Percentiles rank a stretch among this genome's conserved stretches.
Conservation (phyloP, 2,329 filamentous ascomycete species). For the Alternaria ethzedia region DNA sequence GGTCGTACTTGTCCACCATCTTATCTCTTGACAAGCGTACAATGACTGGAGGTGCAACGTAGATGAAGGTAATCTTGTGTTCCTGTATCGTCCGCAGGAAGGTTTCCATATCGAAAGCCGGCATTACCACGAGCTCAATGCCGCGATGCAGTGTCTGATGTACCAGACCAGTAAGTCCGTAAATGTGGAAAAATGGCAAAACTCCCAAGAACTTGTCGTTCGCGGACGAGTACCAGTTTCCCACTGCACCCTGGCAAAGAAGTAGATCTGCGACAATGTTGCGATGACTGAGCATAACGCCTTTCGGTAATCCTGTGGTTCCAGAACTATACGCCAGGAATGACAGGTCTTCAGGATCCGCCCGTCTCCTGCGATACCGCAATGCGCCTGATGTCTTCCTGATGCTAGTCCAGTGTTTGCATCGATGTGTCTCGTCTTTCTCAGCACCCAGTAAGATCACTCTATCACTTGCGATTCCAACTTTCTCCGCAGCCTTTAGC, state of each 20-base stretch:
- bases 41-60: conserved; percentile 83
- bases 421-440: conserved; percentile 61
- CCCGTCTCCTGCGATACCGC: conserved; percentile 64
- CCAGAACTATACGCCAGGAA: conserved; percentile 69
- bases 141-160: conserved; percentile 72
- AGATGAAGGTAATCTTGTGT: conserved; percentile 75
- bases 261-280: conserved; percentile 68
- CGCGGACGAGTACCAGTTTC: conserved; percentile 71
- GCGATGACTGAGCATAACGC: conserved; percentile 53
- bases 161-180: conserved; percentile 76
- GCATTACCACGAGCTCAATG: conserved; percentile 71
- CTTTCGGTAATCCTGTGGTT: conserved; percentile 54
- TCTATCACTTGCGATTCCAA: conserved; percentile 70
- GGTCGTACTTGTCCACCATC: conserved; percentile 76
- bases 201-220: conserved; percentile 76
- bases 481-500: conserved; percentile 70
- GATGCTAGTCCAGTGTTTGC: conserved; percentile 76
- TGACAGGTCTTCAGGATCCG: conserved; percentile 72
- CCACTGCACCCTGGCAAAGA: conserved; percentile 86
- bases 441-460: conserved; percentile 78
- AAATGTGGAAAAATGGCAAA: conserved; percentile 90
- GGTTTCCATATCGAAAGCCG: conserved; percentile 78
- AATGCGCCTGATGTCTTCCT: conserved; percentile 66
- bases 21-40: conserved; percentile 80
- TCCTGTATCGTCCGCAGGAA: conserved; percentile 79